phyloP scores from a whole-genome alignment of 1,139 yeast species.

The Candida buenavistaensis region DNA sequence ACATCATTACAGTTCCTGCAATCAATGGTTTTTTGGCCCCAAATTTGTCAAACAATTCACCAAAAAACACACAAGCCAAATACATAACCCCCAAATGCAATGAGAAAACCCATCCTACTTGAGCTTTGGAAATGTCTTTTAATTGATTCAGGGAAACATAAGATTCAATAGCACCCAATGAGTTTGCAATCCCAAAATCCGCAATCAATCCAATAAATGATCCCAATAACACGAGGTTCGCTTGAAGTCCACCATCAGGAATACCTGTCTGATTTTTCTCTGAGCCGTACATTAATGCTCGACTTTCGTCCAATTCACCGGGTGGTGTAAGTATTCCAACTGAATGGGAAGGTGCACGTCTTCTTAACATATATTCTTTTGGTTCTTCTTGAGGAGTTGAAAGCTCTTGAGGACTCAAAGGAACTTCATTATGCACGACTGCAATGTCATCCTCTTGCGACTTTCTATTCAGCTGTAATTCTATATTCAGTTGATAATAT shows the following conservation, averaged over 20 bases:
- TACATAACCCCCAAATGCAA: slow-evolving; percentile 56
- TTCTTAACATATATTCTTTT: slow-evolving; percentile 4
- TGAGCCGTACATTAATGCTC: slow-evolving; percentile 23
- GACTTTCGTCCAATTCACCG: slow-evolving; percentile 6
- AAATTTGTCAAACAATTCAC: slow-evolving; percentile 58
- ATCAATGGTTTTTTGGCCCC: slow-evolving; percentile 53
- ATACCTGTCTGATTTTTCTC: slow-evolving; percentile 31
- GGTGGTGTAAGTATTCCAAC: not conserved
- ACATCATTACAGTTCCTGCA: slow-evolving; percentile 45
- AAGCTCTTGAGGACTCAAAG: not conserved
- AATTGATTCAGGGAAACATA: slow-evolving; percentile 55
- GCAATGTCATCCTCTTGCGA: not conserved
- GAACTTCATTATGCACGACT: not conserved
- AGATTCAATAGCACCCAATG: slow-evolving; percentile 62
- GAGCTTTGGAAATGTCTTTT: slow-evolving; percentile 36
- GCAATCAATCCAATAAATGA: slow-evolving; percentile 58
- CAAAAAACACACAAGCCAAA: slow-evolving; percentile 59
- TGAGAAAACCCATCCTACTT: slow-evolving; percentile 66
- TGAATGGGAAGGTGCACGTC: slow-evolving; percentile 2
- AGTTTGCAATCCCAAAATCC: slow-evolving; percentile 63
- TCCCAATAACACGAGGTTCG: slow-evolving; percentile 62
- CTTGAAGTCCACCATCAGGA: slow-evolving; percentile 65
- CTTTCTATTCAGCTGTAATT: not conserved
- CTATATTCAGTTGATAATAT: not conserved
- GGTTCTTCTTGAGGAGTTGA: not conserved